Conservation (phyloP, 2,329 filamentous ascomycete genomes). For the Teratosphaeria destructans region DNA sequence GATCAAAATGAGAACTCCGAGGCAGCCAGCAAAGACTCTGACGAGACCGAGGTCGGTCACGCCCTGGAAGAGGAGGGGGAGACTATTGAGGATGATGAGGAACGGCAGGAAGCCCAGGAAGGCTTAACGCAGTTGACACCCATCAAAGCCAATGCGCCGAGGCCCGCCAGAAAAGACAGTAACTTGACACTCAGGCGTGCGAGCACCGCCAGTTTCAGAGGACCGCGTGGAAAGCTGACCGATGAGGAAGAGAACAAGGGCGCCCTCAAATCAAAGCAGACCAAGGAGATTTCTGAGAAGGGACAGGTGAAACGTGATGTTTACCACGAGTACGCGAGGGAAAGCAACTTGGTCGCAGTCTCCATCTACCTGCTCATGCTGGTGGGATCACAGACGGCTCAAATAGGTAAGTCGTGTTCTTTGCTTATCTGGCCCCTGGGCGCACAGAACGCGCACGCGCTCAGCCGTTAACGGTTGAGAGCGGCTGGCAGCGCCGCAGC, state of each 20-base stretch:
- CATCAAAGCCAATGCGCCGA: conserved; percentile 46
- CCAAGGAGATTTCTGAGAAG: conserved; percentile 81
- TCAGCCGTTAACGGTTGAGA: not conserved
- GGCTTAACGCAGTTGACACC: conserved; percentile 63
- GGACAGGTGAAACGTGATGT: conserved; percentile 98
- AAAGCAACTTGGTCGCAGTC: conserved; percentile 81
- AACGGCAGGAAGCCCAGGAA: conserved; percentile 56
- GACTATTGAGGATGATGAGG: conserved; percentile 40
- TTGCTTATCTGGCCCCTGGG: not conserved
- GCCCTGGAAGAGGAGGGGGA: conserved; percentile 23
- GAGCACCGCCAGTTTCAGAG: conserved; percentile 81
- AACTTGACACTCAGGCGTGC: conserved; percentile 76
- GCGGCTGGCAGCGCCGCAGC: not conserved
- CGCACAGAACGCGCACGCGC: not conserved
- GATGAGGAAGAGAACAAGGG: conserved; percentile 62
- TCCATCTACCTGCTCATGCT: conserved; percentile 67
- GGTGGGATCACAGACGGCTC: conserved; percentile 67
- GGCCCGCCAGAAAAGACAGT: conserved; percentile 55
- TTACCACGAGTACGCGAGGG: conserved; percentile 88
- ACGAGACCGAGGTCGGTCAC: conserved; percentile 24
- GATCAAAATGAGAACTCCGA: conserved; percentile 21
- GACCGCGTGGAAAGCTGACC: conserved; percentile 68
- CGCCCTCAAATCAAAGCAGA: conserved; percentile 62
- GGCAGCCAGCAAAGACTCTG: conserved; percentile 31
- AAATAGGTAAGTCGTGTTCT: conserved; percentile 52